Evolutionary conservation across 495 filamentous ascomycete genomes (phyloP).

Genomic region (Coniosporium apollinis): DNA sequence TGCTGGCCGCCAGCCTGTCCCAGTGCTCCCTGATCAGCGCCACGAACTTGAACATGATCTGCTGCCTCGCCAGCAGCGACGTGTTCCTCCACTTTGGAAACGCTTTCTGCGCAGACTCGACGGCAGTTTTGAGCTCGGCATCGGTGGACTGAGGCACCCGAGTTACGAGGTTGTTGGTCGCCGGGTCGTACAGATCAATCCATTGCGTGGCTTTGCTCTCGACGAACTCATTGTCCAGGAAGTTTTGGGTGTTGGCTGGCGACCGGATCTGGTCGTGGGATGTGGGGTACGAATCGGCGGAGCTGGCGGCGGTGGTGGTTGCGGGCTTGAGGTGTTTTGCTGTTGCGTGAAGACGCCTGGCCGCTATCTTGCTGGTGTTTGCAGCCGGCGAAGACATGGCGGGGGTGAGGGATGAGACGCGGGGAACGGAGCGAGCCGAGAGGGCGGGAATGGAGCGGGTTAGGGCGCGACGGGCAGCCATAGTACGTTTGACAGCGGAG

Average conservation of each 20-base stretch:
- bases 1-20: constrained; percentile 88
- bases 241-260: constrained; percentile 72
- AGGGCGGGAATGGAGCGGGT: constrained; percentile 12
- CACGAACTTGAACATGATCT: constrained; percentile 96
- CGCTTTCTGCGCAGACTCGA: constrained; percentile 73
- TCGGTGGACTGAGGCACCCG: constrained; percentile 93
- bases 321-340: constrained; percentile 25
- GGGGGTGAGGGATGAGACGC: constrained; percentile 7
- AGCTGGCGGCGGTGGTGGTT: constrained; percentile 37
- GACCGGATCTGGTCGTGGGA: constrained; percentile 61
- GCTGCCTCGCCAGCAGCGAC: constrained; percentile 70
- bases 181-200: constrained; percentile 90
- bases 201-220: constrained; percentile 57
- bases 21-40: constrained; percentile 81
- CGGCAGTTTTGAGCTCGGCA: constrained; percentile 74
- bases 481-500: constrained; percentile 5
- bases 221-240: constrained; percentile 81
- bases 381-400: constrained; percentile 16
- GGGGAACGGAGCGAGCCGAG: constrained; percentile 3
- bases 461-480: constrained; percentile 17
- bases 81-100: constrained; percentile 78
- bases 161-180: constrained; percentile 94
- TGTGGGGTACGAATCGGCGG: constrained; percentile 58
- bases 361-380: constrained; percentile 14
- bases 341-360: constrained; percentile 23